These are phyloP conservation scores for Botryotinia narcissicola DNA, from an alignment of 2,329 filamentous ascomycete genomes.

Conservation along the genomic window DNA sequence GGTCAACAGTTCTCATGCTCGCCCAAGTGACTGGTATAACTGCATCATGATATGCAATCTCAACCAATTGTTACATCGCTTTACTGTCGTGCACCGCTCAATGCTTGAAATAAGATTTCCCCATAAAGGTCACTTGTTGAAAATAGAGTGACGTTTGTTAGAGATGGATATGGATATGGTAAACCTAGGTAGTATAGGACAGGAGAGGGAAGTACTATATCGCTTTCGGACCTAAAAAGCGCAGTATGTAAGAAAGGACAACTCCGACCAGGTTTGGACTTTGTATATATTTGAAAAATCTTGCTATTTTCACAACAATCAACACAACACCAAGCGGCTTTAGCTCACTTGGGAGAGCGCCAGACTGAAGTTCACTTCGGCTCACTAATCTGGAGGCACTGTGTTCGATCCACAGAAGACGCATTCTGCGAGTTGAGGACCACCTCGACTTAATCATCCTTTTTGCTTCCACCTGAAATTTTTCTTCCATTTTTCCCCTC, in stretches of 20 bases:
- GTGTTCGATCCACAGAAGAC: conserved; percentile 24
- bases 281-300: background rate
- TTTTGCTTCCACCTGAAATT: background rate
- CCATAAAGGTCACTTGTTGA: background rate
- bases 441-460: background rate
- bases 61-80: background rate
- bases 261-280: background rate
- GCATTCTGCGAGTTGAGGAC: conserved; percentile 16
- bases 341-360: conserved; percentile 24
- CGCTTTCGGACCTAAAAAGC: background rate
- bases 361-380: conserved; percentile 23
- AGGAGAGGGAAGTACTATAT: no score
- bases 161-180: no score
- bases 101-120: background rate
- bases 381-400: conserved; percentile 20
- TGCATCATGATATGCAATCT: background rate
- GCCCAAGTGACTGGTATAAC: conserved; percentile 2
- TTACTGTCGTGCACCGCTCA: background rate
- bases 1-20: background rate
- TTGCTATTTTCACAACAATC: rapidly evolving
- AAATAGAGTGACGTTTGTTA: no score
- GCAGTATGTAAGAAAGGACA: no score
- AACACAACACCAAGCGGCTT: conserved; percentile 15
- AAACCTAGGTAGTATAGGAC: no score
- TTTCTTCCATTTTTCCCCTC: background rate